phyloP scores from a whole-genome alignment of 306 rosid genomes.

The Prunus salicina region DNA sequence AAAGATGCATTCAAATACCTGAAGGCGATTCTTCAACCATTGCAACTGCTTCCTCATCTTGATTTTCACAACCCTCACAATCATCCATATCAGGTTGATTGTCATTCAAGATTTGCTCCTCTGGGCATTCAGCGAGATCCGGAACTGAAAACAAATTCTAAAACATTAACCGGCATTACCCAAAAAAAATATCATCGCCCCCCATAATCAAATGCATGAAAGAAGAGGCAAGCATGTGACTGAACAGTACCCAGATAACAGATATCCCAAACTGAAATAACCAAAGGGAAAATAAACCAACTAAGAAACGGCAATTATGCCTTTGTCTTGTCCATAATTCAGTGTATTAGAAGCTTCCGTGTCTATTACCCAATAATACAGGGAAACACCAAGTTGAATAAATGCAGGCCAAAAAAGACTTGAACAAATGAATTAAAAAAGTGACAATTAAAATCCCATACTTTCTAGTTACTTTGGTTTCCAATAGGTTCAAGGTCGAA shows the following conservation, averaged over 20 bases:
- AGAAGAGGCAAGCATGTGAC: background rate
- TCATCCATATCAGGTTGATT: constrained; percentile 88
- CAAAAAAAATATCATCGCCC: constrained; percentile 4
- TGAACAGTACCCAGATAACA: background rate
- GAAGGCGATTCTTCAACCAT: constrained; percentile 81
- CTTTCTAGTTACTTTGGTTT: background rate
- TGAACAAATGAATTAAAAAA: background rate
- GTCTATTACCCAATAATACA: background rate
- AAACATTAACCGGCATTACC: constrained; percentile 12
- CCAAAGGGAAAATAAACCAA: background rate
- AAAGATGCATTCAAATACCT: constrained; percentile 40
- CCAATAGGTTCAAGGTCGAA: background rate
- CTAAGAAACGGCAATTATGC: background rate
- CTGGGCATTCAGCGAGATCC: constrained; percentile 60
- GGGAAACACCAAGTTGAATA: background rate
- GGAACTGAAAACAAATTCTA: constrained; percentile 35
- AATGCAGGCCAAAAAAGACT: background rate
- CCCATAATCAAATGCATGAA: constrained; percentile 4
- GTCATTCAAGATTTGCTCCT: constrained; percentile 69
- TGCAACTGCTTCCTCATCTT: constrained; percentile 76
- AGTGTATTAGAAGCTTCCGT: background rate
- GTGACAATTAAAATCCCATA: background rate
- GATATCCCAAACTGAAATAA: background rate
- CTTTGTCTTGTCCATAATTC: background rate
- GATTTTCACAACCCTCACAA: constrained; percentile 52